phyloP scores from a whole-genome alignment of 179 eudicot species.

The Drosera spatulata region DNA sequence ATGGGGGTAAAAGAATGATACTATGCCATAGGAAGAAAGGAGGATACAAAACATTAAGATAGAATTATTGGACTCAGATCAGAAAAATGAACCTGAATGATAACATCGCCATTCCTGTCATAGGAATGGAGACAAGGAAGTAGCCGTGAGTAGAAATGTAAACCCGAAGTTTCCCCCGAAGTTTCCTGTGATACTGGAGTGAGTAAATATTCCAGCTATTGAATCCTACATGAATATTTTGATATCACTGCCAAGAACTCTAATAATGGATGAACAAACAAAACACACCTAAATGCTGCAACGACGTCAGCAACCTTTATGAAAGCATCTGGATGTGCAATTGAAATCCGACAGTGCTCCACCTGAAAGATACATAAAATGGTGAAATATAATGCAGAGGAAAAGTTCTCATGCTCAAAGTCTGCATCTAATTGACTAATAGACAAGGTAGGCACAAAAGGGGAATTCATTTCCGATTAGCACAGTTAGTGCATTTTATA shows the following conservation, averaged over 20 bases:
- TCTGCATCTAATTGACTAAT: background rate
- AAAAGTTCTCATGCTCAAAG: background rate
- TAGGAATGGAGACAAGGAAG: conserved; percentile 86
- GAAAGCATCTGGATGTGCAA: conserved; percentile 66
- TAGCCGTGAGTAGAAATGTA: conserved; percentile 89
- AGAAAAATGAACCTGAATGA: conserved; percentile 59
- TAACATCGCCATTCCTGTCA: conserved; percentile 92
- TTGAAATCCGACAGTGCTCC: conserved; percentile 87
- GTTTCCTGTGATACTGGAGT: conserved; percentile 75
- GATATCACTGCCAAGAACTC: background rate
- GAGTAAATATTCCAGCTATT: conserved; percentile 16
- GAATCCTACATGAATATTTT: background rate
- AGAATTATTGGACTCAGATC: background rate
- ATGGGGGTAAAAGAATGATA: too few relatives aligned
- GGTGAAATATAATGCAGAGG: background rate
- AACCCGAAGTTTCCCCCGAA: conserved; percentile 70
- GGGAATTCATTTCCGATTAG: too few relatives aligned
- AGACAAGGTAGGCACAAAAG: background rate
- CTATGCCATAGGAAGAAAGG: too few relatives aligned
- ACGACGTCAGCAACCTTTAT: conserved; percentile 51
- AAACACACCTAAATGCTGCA: conserved; percentile 64
- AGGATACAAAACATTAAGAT: too few relatives aligned
- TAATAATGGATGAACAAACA: background rate
- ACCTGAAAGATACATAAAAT: conserved; percentile 35
- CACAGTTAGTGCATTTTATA: too few relatives aligned